A percentile compares a stretch with the other conserved stretches of the same genome.
Evolutionary conservation across 225 moss, liverwort and hornwort genomes (phyloP).

Genomic region (Marchantia polymorpha): DNA sequence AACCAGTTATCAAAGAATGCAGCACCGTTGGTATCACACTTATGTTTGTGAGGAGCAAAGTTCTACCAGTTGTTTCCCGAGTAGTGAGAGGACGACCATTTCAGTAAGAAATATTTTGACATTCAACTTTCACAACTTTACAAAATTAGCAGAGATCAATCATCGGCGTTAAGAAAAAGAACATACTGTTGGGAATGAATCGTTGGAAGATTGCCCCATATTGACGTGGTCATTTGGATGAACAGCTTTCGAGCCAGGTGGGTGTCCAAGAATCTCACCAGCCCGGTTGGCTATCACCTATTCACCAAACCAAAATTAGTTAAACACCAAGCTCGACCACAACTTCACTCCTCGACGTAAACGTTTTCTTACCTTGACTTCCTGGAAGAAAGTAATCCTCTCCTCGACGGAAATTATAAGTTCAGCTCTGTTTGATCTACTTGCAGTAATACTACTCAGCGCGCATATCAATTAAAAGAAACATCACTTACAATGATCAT

Average conservation of each 20-base stretch:
- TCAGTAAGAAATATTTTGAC: too few relatives aligned
- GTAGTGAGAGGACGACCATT: neutral
- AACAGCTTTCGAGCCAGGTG: constrained; percentile 73
- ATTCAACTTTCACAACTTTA: too few relatives aligned
- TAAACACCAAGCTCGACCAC: neutral
- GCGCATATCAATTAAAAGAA: too few relatives aligned
- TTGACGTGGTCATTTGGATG: constrained; percentile 98
- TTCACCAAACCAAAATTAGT: neutral
- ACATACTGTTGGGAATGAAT: constrained; percentile 93
- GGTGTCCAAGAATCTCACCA: constrained; percentile 77
- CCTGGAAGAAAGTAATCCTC: too few relatives aligned
- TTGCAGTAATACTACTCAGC: too few relatives aligned
- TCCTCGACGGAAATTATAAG: too few relatives aligned
- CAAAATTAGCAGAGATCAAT: neutral
- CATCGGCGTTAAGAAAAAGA: neutral
- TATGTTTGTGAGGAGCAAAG: neutral
- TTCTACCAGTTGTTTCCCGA: neutral
- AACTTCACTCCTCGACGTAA: neutral
- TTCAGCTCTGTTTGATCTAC: too few relatives aligned
- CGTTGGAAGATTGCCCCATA: constrained; percentile 97
- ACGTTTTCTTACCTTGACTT: too few relatives aligned
- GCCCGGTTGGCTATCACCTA: constrained; percentile 99
- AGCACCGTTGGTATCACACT: neutral
- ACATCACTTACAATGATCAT: too few relatives aligned
- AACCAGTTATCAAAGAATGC: constrained; percentile 4